Conservation (phyloP, 331 rosid genomes). For the Erythrophleum ivorense region DNA sequence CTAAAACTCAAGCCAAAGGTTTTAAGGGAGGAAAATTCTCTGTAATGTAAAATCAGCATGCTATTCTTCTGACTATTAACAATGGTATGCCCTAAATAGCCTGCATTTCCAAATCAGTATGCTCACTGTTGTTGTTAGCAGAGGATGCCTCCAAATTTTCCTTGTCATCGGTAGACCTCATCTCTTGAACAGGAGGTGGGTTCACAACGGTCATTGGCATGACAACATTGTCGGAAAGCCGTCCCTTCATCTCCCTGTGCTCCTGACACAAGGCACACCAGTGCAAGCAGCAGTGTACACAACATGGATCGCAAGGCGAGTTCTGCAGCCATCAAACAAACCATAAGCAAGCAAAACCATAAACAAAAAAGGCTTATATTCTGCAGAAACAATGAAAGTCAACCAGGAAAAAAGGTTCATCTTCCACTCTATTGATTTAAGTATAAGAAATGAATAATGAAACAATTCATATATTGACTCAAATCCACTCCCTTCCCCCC, state of each 20-base stretch:
- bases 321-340: constrained; percentile 56
- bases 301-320: constrained; percentile 88
- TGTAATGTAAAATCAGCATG: constrained; percentile 28
- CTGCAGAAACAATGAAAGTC: constrained; percentile 2
- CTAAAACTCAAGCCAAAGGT: constrained; percentile 28
- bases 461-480: too few relatives aligned
- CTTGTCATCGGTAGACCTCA: constrained; percentile 61
- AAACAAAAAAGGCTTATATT: constrained; percentile 18
- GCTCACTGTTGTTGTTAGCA: constrained; percentile 51
- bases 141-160: constrained; percentile 57
- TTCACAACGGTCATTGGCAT: constrained; percentile 82
- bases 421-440: too few relatives aligned
- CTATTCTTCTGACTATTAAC: constrained; percentile 28
- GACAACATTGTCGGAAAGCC: constrained; percentile 65
- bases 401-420: neutral
- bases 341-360: neutral
- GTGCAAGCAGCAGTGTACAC: constrained; percentile 92
- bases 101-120: constrained; percentile 81
- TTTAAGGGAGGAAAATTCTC: neutral
- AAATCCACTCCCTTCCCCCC: too few relatives aligned
- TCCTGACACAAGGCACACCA: constrained; percentile 99
- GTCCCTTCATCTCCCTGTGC: constrained; percentile 92
- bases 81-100: constrained; percentile 54
- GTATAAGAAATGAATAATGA: too few relatives aligned
- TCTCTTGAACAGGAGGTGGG: constrained; percentile 88